phyloP scores from a whole-genome alignment of 352 stramenopile species.

The Globisporangium cystogenes region DNA sequence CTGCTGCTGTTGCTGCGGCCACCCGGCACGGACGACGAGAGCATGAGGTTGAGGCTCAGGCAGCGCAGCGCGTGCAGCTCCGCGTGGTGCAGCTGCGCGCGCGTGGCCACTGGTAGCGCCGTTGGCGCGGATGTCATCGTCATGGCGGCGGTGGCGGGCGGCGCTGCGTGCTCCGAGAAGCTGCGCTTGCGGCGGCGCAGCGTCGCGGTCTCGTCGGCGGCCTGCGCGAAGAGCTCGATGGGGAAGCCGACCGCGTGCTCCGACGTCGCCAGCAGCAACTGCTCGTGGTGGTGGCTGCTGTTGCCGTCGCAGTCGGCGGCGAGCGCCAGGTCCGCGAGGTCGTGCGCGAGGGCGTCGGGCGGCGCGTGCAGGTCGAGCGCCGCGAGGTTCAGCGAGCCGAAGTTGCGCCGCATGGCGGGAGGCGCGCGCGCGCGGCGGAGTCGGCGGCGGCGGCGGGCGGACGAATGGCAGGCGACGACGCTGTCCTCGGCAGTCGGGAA shows the following conservation, averaged over 20 bases:
- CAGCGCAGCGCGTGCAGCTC: slow-evolving; percentile 45
- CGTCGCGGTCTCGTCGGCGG: slow-evolving; percentile 10
- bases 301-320: slow-evolving; percentile 21
- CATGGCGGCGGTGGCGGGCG: slow-evolving; percentile 4
- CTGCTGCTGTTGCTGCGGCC: neutral
- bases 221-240: slow-evolving; percentile 8
- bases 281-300: neutral
- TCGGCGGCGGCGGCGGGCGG: neutral
- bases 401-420: slow-evolving; percentile 44
- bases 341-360: slow-evolving; percentile 13
- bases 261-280: slow-evolving; percentile 8
- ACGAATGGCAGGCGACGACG: neutral
- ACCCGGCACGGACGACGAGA: slow-evolving; percentile 14
- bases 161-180: slow-evolving; percentile 9
- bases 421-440: neutral
- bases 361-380: slow-evolving; percentile 29
- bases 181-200: slow-evolving; percentile 18
- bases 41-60: slow-evolving; percentile 52
- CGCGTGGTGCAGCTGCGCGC: slow-evolving; percentile 28
- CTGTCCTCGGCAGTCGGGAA: neutral
- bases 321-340: slow-evolving; percentile 18
- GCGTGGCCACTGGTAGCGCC: slow-evolving; percentile 3
- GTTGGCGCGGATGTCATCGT: slow-evolving; percentile 14
- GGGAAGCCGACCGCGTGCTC: slow-evolving; percentile 18
- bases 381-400: slow-evolving; percentile 45